Base-by-base conservation (phyloP, 345 rosid genomes). In the Aethionema arabicum region DNA sequence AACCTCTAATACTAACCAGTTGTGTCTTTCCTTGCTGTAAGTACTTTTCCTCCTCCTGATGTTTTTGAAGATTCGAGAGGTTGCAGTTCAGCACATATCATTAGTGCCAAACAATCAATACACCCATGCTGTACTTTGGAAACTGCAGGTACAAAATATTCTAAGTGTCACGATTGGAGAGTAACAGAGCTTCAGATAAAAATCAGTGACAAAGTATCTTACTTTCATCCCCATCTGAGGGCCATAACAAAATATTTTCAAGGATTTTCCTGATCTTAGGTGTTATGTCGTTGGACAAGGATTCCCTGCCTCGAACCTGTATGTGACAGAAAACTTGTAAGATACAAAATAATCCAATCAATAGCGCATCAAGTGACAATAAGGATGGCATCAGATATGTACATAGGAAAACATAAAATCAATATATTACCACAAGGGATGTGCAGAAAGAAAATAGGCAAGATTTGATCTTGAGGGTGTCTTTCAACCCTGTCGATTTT, bases 111-210 rank as follows among this genome's bases (percentile, higher is more conserved):
- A 77, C 90, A 88, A 68, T 91, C 98, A 40, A 91, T 83, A 82
- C 96, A 88, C n/a, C 96, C 98, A 65, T 83, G 96, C 50, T 88
- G 92, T 51, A 89, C 90, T 80, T 88, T 91, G 13, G 83, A 82
- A 69, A 91, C 98, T 91, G 83, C 58, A 63, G 42, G 59, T 55
- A 29, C 11, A 56, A 14, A 56, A 14, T n/a, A n/a, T 61, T 16
- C 8, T 56, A 52, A 16, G 39, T 52, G 61, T 38, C 32, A 37
- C 32, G 29, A 46, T 15, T 31, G 41, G 66, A 62, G 5, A 14
- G 31, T 51, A 52, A 30, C 33, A 13, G 42, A 45, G 60, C 37
- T 61, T 39, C 49, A 61, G 63, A 49, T 56, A 39, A 11, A n/a
- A 58, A 30, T 45, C 32, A 52, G 65, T 62, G 52, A 66, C 64